Base-by-base conservation (phyloP, 352 stramenopile species). In the Globisporangium cylindrosporum region DNA sequence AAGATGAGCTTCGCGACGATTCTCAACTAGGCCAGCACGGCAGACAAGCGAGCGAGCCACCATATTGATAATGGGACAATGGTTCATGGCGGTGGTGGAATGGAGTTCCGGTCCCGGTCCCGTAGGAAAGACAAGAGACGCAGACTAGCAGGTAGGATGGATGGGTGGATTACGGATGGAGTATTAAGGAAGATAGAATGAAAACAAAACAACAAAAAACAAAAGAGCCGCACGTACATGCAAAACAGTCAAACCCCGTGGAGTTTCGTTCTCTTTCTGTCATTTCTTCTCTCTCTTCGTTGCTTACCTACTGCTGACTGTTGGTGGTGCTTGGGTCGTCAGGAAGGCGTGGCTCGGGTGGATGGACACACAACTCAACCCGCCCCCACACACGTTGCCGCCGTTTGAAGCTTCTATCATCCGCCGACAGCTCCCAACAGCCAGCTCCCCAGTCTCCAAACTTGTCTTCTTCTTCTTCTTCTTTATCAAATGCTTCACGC, bases 1-100 rank as follows among this genome's bases (percentile, higher is more conserved):
- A 95, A 95, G 73, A 95, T 95, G 88, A 93, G 86, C 62, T 87
- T 95, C 53, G 88, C 88, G 20, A 90, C 86, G 54, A 94, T 95
- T 78, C 81, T 95, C 64, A 95, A 95, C 75, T 95, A 84, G 85
- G 20, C 18, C 20, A n/a, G 15, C 36, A n/a, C 1, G 4, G 29
- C 8, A 15, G 54, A 7, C 20, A n/a, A 43, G 38, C 20, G 10
- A 27, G 20, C 51, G 3, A 34, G 18, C 22, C 27, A 32, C 27
- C 27, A 2, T 32, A 2, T 32, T 32, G 12, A 12, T 10, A n/a
- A 49, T 49, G 4, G 41, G 12, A 12, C 36, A n/a, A 49, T 49
- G 4, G 41, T 49, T 49, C 38, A 14, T 62, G 27, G 18, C 41
- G 25, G 9, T 56, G 22, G 25, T 32, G 22, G n/a, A 15, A 7